Base-by-base conservation (phyloP, 306 rosid genomes). In the Geum urbanum region DNA sequence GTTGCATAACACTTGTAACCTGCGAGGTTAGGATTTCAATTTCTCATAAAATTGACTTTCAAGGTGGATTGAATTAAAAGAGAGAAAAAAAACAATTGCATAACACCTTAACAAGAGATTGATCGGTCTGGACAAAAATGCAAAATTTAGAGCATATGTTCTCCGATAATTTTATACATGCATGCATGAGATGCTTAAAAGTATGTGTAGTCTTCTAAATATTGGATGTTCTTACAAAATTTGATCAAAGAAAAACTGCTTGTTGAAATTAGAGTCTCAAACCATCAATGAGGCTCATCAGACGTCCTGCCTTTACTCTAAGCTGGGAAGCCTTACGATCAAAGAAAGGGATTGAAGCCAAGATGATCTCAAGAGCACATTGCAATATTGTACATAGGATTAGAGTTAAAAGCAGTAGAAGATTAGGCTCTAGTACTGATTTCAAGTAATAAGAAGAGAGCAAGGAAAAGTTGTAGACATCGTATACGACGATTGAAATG, bases 381-480 rank as follows among this genome's bases (percentile, higher is more conserved):
- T 52, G 32, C 63, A 73, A 43, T 0, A 78, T 2, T 2, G 19
- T 12, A 50, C 24, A 78, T 9, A 76, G 8, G 13, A 78, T 24
- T 14, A 85, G 20, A 73, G 63, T 61, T 14, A 58, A 51, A 45
- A 78, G 80, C 55, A 78, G 63, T 68, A 70, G 10, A 43, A 83
- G 11, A 52, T 80, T 72, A 8, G 76, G 80, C 45, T 64, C 61
- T 20, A 56, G 32, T 10, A 45, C 13, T 7, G 77, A 74, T 62
- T 45, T 48, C 6, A 70, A 73, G 43, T 48, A 71, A n/a, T 10
- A 24, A 16, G 63, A 69, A 66, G 67, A 2, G 58, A 62, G 40
- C 3, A 70, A 53, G 66, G 18, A 78, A 2, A 57, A 49, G 14
- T 62, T 22, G 67, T 49, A 16, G 49, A 80, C 24, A 48, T 85